A percentile compares a stretch with the other conserved stretches of the same genome.
phyloP scores from a whole-genome alignment of 257 asterid genomes.

The Solanum piurae region DNA sequence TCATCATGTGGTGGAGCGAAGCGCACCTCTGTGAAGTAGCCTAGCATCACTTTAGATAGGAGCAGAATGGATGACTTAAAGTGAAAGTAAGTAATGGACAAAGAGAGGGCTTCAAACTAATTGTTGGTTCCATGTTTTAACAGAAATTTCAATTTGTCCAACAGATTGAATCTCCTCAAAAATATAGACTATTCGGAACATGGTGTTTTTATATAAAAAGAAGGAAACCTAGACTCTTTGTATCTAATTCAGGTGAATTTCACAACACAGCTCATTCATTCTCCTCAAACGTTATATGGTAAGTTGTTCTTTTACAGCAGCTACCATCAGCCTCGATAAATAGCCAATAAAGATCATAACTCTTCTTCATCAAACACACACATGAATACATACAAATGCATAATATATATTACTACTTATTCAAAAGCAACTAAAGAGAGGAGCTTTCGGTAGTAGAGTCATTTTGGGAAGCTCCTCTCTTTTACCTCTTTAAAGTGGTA shows the following conservation, averaged over 20 bases:
- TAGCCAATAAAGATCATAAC: background rate
- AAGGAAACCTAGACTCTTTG: background rate
- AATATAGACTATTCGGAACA: background rate
- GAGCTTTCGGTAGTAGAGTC: too few species aligned
- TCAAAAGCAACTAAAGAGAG: too few species aligned
- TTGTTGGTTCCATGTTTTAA: background rate
- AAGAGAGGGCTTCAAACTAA: background rate
- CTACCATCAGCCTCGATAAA: background rate
- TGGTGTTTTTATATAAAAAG: background rate
- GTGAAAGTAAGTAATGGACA: background rate
- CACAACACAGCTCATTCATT: background rate
- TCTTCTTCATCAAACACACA: background rate
- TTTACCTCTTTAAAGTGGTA: too few species aligned
- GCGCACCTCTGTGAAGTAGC: too few species aligned
- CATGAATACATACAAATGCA: background rate
- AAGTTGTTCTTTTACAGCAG: background rate
- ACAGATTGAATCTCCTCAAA: background rate
- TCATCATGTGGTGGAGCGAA: too few species aligned
- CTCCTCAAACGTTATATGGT: background rate
- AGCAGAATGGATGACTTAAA: too few species aligned
- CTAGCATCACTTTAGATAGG: too few species aligned
- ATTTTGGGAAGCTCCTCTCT: too few species aligned
- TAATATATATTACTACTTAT: background rate
- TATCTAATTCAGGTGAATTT: background rate
- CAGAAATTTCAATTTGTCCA: background rate